Percentiles rank a stretch among this genome's conserved stretches.
phyloP scores from a whole-genome alignment of 192 early-diverging fungal genomes.

The Mortierella hygrophila region DNA sequence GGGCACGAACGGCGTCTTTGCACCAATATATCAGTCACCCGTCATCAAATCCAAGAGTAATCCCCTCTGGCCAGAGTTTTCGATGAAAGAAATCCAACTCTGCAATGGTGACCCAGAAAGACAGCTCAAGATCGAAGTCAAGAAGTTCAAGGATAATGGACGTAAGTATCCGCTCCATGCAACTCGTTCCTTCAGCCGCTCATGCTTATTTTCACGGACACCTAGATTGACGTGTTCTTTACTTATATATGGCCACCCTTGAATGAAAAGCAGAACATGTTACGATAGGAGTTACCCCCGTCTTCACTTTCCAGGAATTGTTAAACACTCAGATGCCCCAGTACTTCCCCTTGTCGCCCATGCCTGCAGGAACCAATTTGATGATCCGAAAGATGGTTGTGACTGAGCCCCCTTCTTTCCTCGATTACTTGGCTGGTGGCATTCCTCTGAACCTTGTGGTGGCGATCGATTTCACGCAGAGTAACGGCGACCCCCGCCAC shows the following conservation, averaged over 20 bases:
- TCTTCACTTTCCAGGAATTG: constrained; percentile 40
- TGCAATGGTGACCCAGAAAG: constrained; percentile 56
- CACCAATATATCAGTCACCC: constrained; percentile 52
- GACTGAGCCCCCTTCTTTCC: constrained; percentile 60
- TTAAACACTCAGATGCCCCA: constrained; percentile 27
- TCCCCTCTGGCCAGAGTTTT: constrained; percentile 49
- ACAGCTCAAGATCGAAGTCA: constrained; percentile 49
- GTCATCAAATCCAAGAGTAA: constrained; percentile 29
- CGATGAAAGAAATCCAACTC: constrained; percentile 47
- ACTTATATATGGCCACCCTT: not conserved
- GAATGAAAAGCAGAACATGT: constrained; percentile 43
- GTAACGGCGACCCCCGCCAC: constrained; percentile 65
- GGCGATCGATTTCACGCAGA: constrained; percentile 72
- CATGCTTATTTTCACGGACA: not conserved
- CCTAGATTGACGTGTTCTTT: not conserved
- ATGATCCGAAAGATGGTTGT: constrained; percentile 55
- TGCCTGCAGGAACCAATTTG: constrained; percentile 36
- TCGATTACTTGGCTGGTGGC: constrained; percentile 71
- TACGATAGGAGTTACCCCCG: constrained; percentile 39
- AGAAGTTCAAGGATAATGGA: constrained; percentile 50
- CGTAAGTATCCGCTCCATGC: constrained; percentile 15
- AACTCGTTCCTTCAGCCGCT: not conserved
- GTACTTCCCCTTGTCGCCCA: constrained; percentile 44
- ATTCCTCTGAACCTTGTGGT: constrained; percentile 63
- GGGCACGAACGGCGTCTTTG: constrained; percentile 53